Percentiles rank a stretch among this genome's conserved stretches.
These are phyloP conservation scores for Sporobolus alterniflorus DNA, from an alignment of 202 grass and related monocot species.

Conservation along the genomic window DNA sequence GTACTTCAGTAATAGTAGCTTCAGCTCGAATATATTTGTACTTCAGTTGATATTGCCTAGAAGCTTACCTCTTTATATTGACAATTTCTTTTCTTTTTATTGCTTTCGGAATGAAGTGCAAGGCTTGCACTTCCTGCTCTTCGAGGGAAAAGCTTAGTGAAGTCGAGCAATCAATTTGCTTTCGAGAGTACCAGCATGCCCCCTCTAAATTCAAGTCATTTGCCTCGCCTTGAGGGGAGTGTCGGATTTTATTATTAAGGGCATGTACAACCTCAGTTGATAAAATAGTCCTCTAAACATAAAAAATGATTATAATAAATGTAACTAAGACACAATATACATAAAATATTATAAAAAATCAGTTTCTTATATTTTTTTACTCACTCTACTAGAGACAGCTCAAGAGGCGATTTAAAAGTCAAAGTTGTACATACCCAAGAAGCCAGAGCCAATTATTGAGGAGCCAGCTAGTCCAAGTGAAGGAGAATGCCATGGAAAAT, in stretches of 20 bases:
- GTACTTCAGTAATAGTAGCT: slow-evolving; percentile 24
- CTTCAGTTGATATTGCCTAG: slow-evolving; percentile 34
- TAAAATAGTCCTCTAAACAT: too few species aligned
- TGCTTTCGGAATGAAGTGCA: slow-evolving; percentile 48
- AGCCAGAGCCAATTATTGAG: slow-evolving; percentile 80
- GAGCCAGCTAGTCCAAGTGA: slow-evolving; percentile 76
- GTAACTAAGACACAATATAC: too few species aligned
- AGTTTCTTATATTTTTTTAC: too few species aligned
- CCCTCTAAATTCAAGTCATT: slow-evolving; percentile 18
- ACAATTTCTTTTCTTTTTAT: slow-evolving; percentile 30
- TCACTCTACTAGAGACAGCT: too few species aligned
- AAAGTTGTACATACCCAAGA: too few species aligned
- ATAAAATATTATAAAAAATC: too few species aligned
- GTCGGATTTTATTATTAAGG: slow-evolving; percentile 6
- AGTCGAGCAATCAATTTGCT: slow-evolving; percentile 42
- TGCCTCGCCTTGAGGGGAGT: slow-evolving; percentile 47
- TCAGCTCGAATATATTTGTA: neutral
- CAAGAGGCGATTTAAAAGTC: too few species aligned
- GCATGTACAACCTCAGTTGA: too few species aligned
- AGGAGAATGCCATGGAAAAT: slow-evolving; percentile 49
- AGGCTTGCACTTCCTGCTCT: slow-evolving; percentile 77
- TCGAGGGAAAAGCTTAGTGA: slow-evolving; percentile 58
- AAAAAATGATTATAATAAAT: too few species aligned
- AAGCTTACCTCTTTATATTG: slow-evolving; percentile 25
- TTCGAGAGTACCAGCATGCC: slow-evolving; percentile 41